Evolutionary conservation across 1,139 yeast species (phyloP).

Genomic region (Pneumocystis jirovecii): DNA sequence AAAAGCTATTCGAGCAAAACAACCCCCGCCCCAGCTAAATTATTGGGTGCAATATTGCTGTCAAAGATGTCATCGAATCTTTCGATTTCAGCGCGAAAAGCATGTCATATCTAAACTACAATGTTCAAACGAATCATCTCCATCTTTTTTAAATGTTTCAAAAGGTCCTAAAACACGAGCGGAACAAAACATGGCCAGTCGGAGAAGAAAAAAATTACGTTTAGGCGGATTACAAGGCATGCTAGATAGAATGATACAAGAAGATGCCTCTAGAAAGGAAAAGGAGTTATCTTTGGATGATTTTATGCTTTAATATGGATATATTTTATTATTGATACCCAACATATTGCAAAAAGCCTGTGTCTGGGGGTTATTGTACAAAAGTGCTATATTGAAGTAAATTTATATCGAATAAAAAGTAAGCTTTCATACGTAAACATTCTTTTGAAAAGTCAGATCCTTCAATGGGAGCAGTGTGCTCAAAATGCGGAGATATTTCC

Average conservation of each 20-base stretch:
- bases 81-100: neutral
- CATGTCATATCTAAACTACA: neutral
- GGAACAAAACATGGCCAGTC: neutral
- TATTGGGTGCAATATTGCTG: neutral
- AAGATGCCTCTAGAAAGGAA: neutral
- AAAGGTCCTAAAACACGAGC: neutral
- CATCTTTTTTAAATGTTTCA: neutral
- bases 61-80: neutral
- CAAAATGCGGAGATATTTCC: conserved; percentile 18
- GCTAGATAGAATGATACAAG: neutral
- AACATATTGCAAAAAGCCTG: conserved; percentile 13
- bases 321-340: neutral
- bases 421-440: neutral
- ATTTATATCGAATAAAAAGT: neutral
- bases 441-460: neutral
- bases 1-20: neutral
- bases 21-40: neutral
- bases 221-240: neutral
- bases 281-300: neutral
- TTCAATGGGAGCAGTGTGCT: conserved; percentile 12
- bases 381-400: conserved; percentile 5
- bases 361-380: conserved; percentile 14
- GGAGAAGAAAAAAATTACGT: neutral
- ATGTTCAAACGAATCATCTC: neutral
- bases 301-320: neutral